Base-by-base conservation (phyloP, 106 monocot genomes). In the Dendrobium chrysotoxum region DNA sequence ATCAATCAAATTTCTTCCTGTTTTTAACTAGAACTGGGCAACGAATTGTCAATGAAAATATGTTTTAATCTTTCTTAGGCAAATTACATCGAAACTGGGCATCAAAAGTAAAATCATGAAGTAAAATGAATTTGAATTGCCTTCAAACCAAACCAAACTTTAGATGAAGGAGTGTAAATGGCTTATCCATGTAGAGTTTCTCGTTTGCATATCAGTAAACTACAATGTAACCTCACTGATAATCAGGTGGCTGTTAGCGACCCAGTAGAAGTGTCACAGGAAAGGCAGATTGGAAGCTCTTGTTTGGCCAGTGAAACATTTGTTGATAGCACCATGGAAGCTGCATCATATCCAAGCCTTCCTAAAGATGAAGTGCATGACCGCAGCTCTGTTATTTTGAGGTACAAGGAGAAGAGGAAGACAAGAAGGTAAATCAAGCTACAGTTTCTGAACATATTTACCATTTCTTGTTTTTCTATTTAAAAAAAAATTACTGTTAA, bases 371-470 rank as follows among this genome's bases (percentile, higher is more conserved):
- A 83, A n/a, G 17, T 82, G 15, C 80, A 72, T 61, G 83, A 80
- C 58, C 83, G 86, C 1, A 67, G 80, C 72, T 71, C 83, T 79
- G 83, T 80, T 17, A 31, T 86, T 44, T 80, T 83, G 40, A 80
- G 86, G n/a, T 86, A 86, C 80, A 86, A 86, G 83, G 86, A 86
- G 77, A 86, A 86, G 80, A 76, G 83, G 41, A 86, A 86, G 53
- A 55, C 80, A 20, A 82, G 82, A 78, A 82, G 82, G 77, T 82
- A 77, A 74, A 21, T 41, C 7, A 41, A 18, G 21, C 64, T 12
- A 15, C 1, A 40, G 12, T 16, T 61, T n/a, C 35, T 42, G 11
- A 58, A 50, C 3, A 78, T 35, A 40, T 61, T 78, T 61, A 40
- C 25, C 5, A 6, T 28, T 67, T 67, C 67, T 28, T 8, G 67